A percentile compares a stretch with the other conserved stretches of the same genome.
Conservation (phyloP, 2,329 filamentous ascomycete genomes). For the Phialophora tarda region DNA sequence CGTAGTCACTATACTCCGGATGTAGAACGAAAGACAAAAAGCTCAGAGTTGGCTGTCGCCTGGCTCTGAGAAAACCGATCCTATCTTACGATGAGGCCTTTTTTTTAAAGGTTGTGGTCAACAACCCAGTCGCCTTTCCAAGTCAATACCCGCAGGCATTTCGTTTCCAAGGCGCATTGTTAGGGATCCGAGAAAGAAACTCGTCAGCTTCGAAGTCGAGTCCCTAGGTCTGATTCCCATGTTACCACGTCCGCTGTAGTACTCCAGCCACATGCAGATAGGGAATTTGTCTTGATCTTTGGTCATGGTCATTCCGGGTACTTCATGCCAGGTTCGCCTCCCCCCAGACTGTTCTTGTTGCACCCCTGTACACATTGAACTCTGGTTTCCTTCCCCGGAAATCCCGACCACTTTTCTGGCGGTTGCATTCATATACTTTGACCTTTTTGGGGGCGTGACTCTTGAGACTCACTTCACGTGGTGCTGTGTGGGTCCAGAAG, state of each 20-base stretch:
- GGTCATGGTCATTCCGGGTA: not conserved
- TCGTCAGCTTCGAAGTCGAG: slow-evolving; percentile 9
- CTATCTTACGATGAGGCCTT: not conserved
- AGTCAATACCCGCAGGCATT: not conserved
- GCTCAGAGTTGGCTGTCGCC: not conserved
- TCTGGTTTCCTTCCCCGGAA: not conserved
- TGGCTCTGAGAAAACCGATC: slow-evolving; percentile 9
- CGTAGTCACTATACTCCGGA: too few relatives aligned
- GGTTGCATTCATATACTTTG: not conserved
- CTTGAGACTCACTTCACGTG: not conserved
- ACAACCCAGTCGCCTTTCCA: not conserved
- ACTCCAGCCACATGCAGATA: not conserved
- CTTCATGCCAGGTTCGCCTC: not conserved
- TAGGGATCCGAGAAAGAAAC: not conserved
- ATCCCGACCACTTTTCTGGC: not conserved
- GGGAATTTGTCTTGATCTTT: not conserved
- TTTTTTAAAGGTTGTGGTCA: not conserved
- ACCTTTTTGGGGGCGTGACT: not conserved
- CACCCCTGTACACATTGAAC: not conserved
- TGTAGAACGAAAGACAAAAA: not conserved
- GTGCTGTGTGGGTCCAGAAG: not conserved
- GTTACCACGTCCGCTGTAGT: not conserved
- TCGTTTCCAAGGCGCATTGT: not conserved
- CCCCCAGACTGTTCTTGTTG: not conserved
- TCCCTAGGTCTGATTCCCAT: not conserved